Conservation (phyloP, 2,329 filamentous ascomycete genomes). For the Stagonosporopsis vannaccii region DNA sequence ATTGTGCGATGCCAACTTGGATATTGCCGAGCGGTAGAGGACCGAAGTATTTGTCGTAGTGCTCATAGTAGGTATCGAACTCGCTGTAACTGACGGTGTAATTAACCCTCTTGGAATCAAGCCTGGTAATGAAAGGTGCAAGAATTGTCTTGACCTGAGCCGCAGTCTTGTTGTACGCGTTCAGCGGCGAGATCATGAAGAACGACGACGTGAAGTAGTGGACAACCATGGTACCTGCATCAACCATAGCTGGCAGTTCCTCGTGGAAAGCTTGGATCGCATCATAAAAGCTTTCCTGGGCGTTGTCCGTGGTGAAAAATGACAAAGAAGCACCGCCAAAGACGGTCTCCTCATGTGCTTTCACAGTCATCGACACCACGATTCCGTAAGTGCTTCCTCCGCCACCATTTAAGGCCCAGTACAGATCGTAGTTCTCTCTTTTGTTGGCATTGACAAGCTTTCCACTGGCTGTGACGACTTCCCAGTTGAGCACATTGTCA, state of each 20-base stretch:
- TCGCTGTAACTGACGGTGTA: slow-evolving; percentile 21
- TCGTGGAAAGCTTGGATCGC: slow-evolving; percentile 30
- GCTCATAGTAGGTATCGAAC: slow-evolving; percentile 30
- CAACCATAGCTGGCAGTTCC: slow-evolving; percentile 29
- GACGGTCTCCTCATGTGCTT: slow-evolving; percentile 28
- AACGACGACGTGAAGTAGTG: slow-evolving; percentile 26
- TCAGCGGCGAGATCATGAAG: slow-evolving; percentile 30
- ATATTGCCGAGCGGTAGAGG: slow-evolving; percentile 31
- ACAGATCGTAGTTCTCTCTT: slow-evolving; percentile 30
- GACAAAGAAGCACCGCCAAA: slow-evolving; percentile 25
- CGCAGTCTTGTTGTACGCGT: slow-evolving; percentile 28
- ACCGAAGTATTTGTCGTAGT: slow-evolving; percentile 34
- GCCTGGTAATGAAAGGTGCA: slow-evolving; percentile 23
- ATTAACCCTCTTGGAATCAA: slow-evolving; percentile 22
- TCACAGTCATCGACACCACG: slow-evolving; percentile 31
- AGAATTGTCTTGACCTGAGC: slow-evolving; percentile 24
- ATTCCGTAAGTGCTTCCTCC: slow-evolving; percentile 39
- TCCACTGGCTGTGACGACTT: slow-evolving; percentile 35
- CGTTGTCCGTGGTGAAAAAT: slow-evolving; percentile 21
- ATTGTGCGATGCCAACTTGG: slow-evolving; percentile 29
- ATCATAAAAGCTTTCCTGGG: slow-evolving; percentile 24
- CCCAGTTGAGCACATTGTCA: slow-evolving; percentile 32
- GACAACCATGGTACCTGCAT: slow-evolving; percentile 26
- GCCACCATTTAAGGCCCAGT: slow-evolving; percentile 39
- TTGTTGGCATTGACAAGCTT: slow-evolving; percentile 28